A percentile compares a stretch with the other conserved stretches of the same genome.
These are phyloP conservation scores for Mycena amicta DNA, from an alignment of 768 basidiomycete genomes.

Conservation along the genomic window DNA sequence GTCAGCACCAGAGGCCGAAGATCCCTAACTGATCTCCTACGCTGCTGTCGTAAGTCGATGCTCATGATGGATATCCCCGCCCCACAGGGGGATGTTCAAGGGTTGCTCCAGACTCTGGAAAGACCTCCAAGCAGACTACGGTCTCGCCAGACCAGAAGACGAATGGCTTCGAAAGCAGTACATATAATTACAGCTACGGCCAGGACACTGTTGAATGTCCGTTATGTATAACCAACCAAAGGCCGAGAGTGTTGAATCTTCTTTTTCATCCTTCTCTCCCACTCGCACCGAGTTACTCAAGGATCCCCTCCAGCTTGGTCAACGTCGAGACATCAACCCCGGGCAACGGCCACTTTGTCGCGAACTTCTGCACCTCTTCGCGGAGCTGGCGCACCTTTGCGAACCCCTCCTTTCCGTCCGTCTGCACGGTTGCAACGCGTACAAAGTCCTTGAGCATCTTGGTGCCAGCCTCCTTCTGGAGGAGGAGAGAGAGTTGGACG, in stretches of 20 bases:
- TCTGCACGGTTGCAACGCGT: constrained; percentile 68
- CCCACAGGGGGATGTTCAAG: too few relatives aligned
- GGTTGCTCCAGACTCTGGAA: too few relatives aligned
- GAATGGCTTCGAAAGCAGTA: too few relatives aligned
- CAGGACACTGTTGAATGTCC: constrained; percentile 61
- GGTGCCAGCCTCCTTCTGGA: constrained; percentile 93
- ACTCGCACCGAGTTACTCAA: constrained; percentile 38
- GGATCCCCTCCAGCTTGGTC: constrained; percentile 63
- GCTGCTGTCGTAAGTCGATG: too few relatives aligned
- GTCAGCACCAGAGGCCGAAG: too few relatives aligned
- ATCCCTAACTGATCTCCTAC: too few relatives aligned
- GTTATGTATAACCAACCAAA: constrained; percentile 32
- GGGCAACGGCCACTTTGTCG: constrained; percentile 88
- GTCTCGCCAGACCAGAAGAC: too few relatives aligned
- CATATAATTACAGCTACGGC: constrained; percentile 29
- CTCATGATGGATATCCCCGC: too few relatives aligned
- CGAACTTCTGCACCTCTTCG: constrained; percentile 81
- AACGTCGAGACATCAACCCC: constrained; percentile 64
- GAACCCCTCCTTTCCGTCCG: constrained; percentile 72
- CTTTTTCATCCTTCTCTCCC: constrained; percentile 3
- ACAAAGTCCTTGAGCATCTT: constrained; percentile 98
- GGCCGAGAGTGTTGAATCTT: constrained; percentile 59
- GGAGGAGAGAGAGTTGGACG: constrained; percentile 83
- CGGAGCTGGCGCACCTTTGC: constrained; percentile 72
- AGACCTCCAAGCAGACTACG: too few relatives aligned